Evolutionary conservation across 2,329 filamentous ascomycete genomes (phyloP), one percentile per base, ranked within the genome.

Genomic region (Colletotrichum eremochloae): DNA sequence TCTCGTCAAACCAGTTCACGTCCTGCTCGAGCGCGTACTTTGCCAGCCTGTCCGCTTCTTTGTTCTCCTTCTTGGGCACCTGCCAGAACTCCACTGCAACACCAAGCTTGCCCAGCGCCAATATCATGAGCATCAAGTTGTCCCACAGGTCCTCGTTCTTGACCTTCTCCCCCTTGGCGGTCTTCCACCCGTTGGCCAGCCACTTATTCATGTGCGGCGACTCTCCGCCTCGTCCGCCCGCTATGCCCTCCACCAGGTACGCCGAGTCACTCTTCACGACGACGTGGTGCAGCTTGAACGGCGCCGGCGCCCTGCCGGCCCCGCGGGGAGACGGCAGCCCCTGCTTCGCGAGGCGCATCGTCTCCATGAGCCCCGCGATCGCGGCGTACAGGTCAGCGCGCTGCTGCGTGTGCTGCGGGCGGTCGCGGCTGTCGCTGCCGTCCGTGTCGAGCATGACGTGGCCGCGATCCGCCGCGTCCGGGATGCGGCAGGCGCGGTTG

Each of bases 41-140:
- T 1, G 74, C 75, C 3, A 75, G 62, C 20, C 36, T 48, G 36
- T 76, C 68, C 12, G 75, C 75, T 46, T 75, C 66, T 33, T n/a
- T 29, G 33, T 76, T 75, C 42, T 67, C n/a, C 46, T 53, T 71
- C 11, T 70, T 66, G 5, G 67, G 71, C 8, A 72, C 69, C 46
- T 72, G 62, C 75, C 75, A 76, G 64, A 76, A 74, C 62, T 75
- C 64, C 36, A 75, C 58, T 12, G 63, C n/a, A 6, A 75, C 55
- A 31, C 68, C 65, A 24, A 44, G 24, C 36, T 64, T 29, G 7
- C 50, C 62, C 50, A 64, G 50, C 50, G 36, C n/a, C 48, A 64
- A 44, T 38, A 64, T 64, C 15, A 24, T 56, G 38, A 64, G 48
- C 62, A 64, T 53, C 36, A 64, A 2, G 18, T 53, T 56, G 20